Evolutionary conservation across 768 basidiomycete genomes (phyloP).

Genomic region (Russula abietina): DNA sequence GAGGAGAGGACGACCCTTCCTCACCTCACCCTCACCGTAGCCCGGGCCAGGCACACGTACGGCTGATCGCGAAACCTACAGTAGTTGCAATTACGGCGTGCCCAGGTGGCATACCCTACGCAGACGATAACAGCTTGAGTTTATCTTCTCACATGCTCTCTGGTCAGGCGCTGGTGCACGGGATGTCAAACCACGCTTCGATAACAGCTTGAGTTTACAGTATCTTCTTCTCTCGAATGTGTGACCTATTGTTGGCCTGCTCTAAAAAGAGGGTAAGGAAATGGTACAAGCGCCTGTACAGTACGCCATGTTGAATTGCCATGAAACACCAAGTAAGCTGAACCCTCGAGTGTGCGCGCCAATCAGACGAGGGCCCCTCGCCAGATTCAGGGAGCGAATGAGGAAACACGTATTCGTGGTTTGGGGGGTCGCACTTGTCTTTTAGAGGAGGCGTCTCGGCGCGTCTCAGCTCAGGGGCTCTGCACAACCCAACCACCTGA

Average conservation of each 20-base stretch:
- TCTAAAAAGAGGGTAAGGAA: not conserved
- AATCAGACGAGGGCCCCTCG: too few species aligned
- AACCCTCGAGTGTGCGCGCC: not conserved
- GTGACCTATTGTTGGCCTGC: not conserved
- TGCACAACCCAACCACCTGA: too few species aligned
- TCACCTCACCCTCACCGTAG: too few species aligned
- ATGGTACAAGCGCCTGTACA: not conserved
- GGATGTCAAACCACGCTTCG: too few species aligned
- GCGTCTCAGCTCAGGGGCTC: too few species aligned
- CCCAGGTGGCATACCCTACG: not conserved
- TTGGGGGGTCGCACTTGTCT: too few species aligned
- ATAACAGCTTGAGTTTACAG: not conserved
- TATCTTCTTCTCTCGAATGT: not conserved
- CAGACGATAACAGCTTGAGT: not conserved
- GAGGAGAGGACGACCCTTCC: not conserved
- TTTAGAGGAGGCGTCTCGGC: too few species aligned
- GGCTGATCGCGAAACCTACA: not conserved
- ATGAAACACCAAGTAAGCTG: not conserved
- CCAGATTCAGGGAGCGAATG: too few species aligned
- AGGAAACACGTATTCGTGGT: too few species aligned
- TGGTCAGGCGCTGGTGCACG: too few species aligned
- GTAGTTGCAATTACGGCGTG: not conserved
- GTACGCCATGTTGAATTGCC: not conserved
- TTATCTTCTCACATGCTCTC: too few species aligned
- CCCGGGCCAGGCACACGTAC: not conserved